Evolutionary conservation across 2,329 filamentous ascomycete species (phyloP).

Genomic region (Eutypa lata): DNA sequence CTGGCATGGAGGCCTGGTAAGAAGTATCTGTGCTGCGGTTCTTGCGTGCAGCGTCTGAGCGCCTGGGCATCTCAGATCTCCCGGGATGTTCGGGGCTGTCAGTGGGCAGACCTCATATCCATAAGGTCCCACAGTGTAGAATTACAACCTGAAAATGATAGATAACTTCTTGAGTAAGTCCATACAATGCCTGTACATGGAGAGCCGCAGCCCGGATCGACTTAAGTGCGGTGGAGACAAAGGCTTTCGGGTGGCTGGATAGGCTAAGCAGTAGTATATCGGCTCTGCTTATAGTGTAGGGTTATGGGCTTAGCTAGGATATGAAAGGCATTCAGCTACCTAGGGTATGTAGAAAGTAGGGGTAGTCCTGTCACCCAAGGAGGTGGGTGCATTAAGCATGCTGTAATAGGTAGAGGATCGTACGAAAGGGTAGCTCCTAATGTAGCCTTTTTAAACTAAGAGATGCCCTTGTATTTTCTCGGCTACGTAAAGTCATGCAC

Average conservation of each 20-base stretch:
- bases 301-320: background rate
- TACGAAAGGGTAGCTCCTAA: no score
- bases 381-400: background rate
- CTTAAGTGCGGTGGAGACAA: background rate
- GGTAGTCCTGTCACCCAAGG: background rate
- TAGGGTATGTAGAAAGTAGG: background rate
- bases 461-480: no score
- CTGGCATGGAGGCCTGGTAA: no score
- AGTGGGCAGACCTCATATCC: background rate
- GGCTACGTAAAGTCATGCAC: no score
- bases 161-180: background rate
- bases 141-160: background rate
- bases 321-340: background rate
- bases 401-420: background rate
- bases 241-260: no score
- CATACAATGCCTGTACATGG: background rate
- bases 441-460: no score
- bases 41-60: no score
- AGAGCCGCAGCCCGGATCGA: background rate
- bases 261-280: no score
- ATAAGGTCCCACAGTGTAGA: background rate
- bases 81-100: background rate
- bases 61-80: background rate
- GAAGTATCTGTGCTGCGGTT: no score
- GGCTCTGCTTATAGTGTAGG: no score